Conservation (phyloP, 768 basidiomycete genomes). For the Agaricus blazei region DNA sequence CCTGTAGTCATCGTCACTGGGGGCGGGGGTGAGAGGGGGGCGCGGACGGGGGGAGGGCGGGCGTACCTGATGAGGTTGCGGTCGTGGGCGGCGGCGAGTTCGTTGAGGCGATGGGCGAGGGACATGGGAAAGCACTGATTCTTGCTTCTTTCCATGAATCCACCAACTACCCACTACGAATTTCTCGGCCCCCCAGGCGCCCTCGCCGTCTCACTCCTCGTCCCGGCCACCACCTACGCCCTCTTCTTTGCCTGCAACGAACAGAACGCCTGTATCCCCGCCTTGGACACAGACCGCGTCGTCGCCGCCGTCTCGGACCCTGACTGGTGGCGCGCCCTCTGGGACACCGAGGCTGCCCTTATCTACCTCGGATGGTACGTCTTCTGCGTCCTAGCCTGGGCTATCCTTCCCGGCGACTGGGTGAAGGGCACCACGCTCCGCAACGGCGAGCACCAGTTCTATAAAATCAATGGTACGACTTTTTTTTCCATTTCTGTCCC, state of each 20-base stretch:
- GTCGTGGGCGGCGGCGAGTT: constrained; percentile 62
- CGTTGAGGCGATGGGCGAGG: constrained; percentile 59
- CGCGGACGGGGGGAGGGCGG: neutral
- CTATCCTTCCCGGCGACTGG: constrained; percentile 67
- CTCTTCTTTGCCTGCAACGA: constrained; percentile 81
- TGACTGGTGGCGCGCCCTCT: constrained; percentile 70
- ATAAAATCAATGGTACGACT: constrained; percentile 90
- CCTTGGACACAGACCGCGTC: constrained; percentile 35
- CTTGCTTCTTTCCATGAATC: constrained; percentile 41
- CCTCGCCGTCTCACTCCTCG: constrained; percentile 58
- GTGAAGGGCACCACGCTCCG: constrained; percentile 69
- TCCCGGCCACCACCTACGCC: constrained; percentile 67
- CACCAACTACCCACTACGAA: constrained; percentile 69
- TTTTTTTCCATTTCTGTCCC: neutral
- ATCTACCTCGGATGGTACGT: constrained; percentile 88
- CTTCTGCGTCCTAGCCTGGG: constrained; percentile 83
- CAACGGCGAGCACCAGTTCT: constrained; percentile 70
- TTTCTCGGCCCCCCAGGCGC: constrained; percentile 83
- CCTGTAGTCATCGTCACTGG: constrained; percentile 71
- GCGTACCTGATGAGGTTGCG: constrained; percentile 63
- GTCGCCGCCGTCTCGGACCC: constrained; percentile 39
- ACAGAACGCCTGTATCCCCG: constrained; percentile 58
- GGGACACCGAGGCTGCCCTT: constrained; percentile 74
- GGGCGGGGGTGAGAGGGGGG: neutral
- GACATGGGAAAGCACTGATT: constrained; percentile 30